phyloP scores from a whole-genome alignment of 148 eudicot genomes.

The Rhododendron molle region DNA sequence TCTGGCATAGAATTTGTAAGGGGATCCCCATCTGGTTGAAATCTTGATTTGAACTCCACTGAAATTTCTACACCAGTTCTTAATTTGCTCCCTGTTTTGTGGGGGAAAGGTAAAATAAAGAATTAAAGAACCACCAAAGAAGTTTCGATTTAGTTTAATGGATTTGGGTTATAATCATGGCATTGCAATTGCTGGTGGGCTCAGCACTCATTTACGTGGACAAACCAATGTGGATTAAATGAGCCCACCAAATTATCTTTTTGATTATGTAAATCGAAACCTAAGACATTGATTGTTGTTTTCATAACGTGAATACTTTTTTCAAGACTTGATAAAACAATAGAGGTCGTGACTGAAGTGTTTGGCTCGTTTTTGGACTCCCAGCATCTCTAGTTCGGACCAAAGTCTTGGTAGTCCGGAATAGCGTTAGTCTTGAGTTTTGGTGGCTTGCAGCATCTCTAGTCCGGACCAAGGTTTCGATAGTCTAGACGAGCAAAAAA shows the following conservation, averaged over 20 bases:
- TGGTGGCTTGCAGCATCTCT: too few relatives aligned
- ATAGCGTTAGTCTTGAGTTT: too few relatives aligned
- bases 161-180: not conserved
- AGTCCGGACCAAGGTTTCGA: too few relatives aligned
- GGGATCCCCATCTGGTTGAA: not conserved
- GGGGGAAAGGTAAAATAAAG: not conserved
- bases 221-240: not conserved
- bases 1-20: not conserved
- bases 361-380: too few relatives aligned
- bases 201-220: not conserved
- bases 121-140: not conserved
- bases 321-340: not conserved
- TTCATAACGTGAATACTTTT: not conserved
- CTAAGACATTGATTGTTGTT: not conserved
- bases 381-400: too few relatives aligned
- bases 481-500: too few relatives aligned
- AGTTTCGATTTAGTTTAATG: not conserved
- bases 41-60: not conserved
- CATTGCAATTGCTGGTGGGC: not conserved
- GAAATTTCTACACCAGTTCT: not conserved
- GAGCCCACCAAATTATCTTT: not conserved
- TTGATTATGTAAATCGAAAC: conserved; percentile 1
- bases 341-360: not conserved
- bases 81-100: conserved; percentile 3
- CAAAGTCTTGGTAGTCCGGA: too few relatives aligned